These are phyloP conservation scores for Nakazawaea holstii DNA, from an alignment of 805 yeast species.

Conservation along the genomic window DNA sequence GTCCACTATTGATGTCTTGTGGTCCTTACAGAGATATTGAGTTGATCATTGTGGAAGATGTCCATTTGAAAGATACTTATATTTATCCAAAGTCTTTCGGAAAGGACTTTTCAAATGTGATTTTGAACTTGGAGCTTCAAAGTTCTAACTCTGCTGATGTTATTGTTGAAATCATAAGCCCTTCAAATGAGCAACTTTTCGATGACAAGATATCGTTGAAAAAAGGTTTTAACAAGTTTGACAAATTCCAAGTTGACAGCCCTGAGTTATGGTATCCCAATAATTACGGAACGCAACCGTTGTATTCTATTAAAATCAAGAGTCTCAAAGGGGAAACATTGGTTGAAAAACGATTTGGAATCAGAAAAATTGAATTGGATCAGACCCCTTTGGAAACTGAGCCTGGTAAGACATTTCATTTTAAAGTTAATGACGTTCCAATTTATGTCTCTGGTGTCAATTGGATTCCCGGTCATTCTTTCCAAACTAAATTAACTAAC, in stretches of 20 bases:
- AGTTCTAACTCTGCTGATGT: conserved; percentile 13
- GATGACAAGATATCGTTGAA: neutral
- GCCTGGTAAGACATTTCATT: conserved; percentile 36
- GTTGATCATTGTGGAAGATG: conserved; percentile 19
- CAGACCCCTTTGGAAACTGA: conserved; percentile 23
- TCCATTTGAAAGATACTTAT: conserved; percentile 11
- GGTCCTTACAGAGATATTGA: conserved; percentile 37
- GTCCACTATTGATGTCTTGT: conserved; percentile 37
- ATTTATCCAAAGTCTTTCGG: neutral
- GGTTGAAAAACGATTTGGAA: conserved; percentile 26
- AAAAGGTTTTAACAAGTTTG: neutral
- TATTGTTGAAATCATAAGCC: conserved; percentile 11
- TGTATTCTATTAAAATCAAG: conserved; percentile 23
- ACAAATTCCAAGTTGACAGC: conserved; percentile 7
- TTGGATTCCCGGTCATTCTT: conserved; percentile 46
- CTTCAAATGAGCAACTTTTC: neutral
- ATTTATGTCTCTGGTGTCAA: conserved; percentile 35
- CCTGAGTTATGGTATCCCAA: conserved; percentile 38
- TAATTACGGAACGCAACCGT: conserved; percentile 30
- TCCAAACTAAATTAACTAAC: conserved; percentile 26
- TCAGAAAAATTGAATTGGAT: conserved; percentile 37
- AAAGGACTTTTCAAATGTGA: neutral
- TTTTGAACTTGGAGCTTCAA: neutral
- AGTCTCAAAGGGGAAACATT: conserved; percentile 8
- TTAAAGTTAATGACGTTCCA: conserved; percentile 34